A percentile compares a stretch with the other conserved stretches of the same genome.
Evolutionary conservation across 257 asterid genomes (phyloP).

Genomic region (Gentiana macrophylla): DNA sequence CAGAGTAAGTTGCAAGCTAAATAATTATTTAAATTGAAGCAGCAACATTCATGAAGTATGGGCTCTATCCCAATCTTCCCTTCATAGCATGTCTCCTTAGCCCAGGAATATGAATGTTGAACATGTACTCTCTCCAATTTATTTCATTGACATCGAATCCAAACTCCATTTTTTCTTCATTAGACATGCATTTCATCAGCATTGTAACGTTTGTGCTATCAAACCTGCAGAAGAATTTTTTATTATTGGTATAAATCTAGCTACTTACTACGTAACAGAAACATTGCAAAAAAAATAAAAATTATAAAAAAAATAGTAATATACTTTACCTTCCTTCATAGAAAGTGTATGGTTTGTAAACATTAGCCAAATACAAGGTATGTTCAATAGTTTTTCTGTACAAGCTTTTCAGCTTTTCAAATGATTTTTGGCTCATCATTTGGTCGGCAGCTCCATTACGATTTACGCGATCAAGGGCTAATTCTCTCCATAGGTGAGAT

Average conservation of each 20-base stretch:
- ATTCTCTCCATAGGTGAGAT: conserved; percentile 54
- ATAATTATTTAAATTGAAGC: background rate
- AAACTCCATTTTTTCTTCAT: conserved; percentile 58
- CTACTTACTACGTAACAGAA: too few species aligned
- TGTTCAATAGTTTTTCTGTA: conserved; percentile 83
- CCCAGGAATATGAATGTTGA: conserved; percentile 86
- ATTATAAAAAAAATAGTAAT: background rate
- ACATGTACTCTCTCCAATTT: conserved; percentile 84
- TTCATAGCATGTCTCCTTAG: conserved; percentile 88
- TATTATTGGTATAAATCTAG: background rate
- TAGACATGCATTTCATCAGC: conserved; percentile 65
- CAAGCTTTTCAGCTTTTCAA: conserved; percentile 48
- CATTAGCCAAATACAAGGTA: conserved; percentile 68
- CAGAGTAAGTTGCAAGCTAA: too few species aligned
- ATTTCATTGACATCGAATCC: conserved; percentile 78
- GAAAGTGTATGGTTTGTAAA: conserved; percentile 82
- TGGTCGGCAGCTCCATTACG: conserved; percentile 25
- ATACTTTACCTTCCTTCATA: conserved; percentile 68
- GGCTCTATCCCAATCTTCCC: conserved; percentile 46
- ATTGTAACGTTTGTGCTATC: conserved; percentile 77
- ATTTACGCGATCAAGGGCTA: conserved; percentile 28
- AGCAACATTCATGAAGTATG: conserved; percentile 6
- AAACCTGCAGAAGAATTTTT: conserved; percentile 38
- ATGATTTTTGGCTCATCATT: conserved; percentile 26
- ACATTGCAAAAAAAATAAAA: background rate